Evolutionary conservation across 495 filamentous ascomycete species (phyloP).

Genomic region (Aspergillus taichungensis): DNA sequence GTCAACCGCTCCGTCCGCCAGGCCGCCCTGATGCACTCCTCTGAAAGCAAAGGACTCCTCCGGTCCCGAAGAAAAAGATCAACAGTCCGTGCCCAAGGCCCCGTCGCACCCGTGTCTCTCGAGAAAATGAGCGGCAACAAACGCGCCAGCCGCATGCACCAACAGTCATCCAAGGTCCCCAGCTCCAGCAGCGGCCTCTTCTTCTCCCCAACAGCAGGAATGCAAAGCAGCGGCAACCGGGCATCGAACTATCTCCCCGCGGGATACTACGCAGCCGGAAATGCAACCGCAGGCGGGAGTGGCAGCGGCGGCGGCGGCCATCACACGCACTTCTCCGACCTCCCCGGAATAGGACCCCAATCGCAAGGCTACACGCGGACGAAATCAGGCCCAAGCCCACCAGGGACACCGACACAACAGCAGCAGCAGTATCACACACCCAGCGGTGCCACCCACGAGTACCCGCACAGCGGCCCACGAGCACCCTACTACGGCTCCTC

Average conservation of each 20-base stretch:
- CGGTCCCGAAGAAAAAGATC: conserved; percentile 47
- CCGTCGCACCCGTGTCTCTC: conserved; percentile 48
- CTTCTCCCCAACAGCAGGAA: conserved; percentile 84
- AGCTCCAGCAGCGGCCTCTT: conserved; percentile 59
- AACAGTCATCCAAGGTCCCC: conserved; percentile 37
- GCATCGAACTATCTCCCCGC: conserved; percentile 72
- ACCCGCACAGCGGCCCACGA: no score
- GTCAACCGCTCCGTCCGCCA: conserved; percentile 79
- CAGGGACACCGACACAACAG: conserved; percentile 53
- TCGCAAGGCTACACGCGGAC: conserved; percentile 30
- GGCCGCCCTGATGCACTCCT: conserved; percentile 63
- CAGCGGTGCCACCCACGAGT: no score
- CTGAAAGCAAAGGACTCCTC: conserved; percentile 55
- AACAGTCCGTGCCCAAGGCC: conserved; percentile 24
- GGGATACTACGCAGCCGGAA: conserved; percentile 79
- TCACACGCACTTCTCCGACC: conserved; percentile 9
- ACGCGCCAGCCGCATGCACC: conserved; percentile 30
- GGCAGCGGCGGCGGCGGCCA: conserved; percentile 13
- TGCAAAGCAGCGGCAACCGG: conserved; percentile 39
- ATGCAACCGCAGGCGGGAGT: conserved; percentile 29
- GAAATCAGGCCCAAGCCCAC: conserved; percentile 47
- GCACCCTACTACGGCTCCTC: conserved; percentile 41
- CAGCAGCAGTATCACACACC: conserved; percentile 22
- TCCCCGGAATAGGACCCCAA: conserved; percentile 15
- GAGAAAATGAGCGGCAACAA: conserved; percentile 38